Conservation (phyloP, 1,284 basidiomycete species). For the Cutaneotrichosporon arboriforme region DNA sequence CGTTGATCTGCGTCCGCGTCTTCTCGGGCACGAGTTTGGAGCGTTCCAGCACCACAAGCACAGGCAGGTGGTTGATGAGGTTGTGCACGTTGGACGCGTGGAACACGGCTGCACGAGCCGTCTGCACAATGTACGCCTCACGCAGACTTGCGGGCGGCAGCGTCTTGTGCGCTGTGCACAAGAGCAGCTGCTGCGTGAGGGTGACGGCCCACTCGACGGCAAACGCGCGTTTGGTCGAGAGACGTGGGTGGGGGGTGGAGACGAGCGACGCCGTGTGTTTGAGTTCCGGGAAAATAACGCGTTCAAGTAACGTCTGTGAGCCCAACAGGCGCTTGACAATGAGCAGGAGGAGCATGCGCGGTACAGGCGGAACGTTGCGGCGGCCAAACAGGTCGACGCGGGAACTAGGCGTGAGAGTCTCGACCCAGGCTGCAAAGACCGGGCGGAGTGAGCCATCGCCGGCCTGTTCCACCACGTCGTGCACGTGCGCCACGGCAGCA, state of each 20-base stretch:
- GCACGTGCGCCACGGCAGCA: slow-evolving; percentile 22
- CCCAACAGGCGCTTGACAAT: slow-evolving; percentile 29
- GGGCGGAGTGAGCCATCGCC: slow-evolving; percentile 19
- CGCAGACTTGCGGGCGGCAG: slow-evolving; percentile 34
- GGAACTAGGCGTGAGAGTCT: slow-evolving; percentile 10
- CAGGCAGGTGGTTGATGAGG: slow-evolving; percentile 39
- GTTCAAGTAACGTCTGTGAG: slow-evolving; percentile 28
- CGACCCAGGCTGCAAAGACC: slow-evolving; percentile 25
- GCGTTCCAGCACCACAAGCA: slow-evolving; percentile 35
- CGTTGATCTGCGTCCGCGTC: slow-evolving; percentile 22
- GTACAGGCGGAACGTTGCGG: slow-evolving; percentile 15
- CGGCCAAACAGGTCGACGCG: slow-evolving; percentile 25
- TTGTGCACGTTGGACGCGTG: slow-evolving; percentile 25
- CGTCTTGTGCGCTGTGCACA: slow-evolving; percentile 24
- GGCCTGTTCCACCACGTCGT: slow-evolving; percentile 22
- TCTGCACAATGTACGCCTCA: slow-evolving; percentile 36
- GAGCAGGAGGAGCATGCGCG: slow-evolving; percentile 29
- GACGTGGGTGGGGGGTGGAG: slow-evolving; percentile 22
- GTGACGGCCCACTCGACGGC: slow-evolving; percentile 31
- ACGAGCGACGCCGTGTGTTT: slow-evolving; percentile 26
- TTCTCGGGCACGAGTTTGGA: slow-evolving; percentile 22
- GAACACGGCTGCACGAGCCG: slow-evolving; percentile 32
- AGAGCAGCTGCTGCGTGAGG: slow-evolving; percentile 34
- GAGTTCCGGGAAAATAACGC: slow-evolving; percentile 31
- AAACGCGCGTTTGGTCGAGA: slow-evolving; percentile 25